phyloP scores from a whole-genome alignment of 148 eudicot genomes.

The Fagopyrum homotropicum region DNA sequence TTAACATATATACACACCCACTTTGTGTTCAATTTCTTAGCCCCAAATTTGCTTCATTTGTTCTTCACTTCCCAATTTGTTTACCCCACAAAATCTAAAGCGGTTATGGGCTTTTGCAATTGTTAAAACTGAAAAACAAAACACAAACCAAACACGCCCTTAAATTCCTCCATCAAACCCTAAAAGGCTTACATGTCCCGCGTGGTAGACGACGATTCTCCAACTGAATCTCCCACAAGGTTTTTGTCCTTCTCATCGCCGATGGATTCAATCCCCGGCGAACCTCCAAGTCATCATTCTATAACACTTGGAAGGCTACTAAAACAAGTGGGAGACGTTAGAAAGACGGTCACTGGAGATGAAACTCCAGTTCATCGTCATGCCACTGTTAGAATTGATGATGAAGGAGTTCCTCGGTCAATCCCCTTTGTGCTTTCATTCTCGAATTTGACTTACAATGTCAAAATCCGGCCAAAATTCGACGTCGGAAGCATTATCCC shows the following conservation, averaged over 20 bases:
- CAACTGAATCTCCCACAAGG: slow-evolving; percentile 3
- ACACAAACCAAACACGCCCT: background rate
- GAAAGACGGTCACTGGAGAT: slow-evolving; percentile 54
- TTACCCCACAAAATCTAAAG: background rate
- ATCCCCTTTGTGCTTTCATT: slow-evolving; percentile 42
- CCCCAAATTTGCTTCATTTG: background rate
- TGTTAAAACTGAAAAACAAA: background rate
- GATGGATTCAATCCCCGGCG: background rate
- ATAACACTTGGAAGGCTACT: slow-evolving; percentile 69
- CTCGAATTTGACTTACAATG: slow-evolving; percentile 28
- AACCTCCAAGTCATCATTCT: background rate
- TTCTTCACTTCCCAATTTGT: background rate
- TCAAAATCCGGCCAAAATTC: slow-evolving; percentile 31
- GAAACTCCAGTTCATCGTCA: slow-evolving; percentile 65
- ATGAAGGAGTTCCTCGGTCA: slow-evolving; percentile 27
- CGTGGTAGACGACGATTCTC: slow-evolving; percentile 30
- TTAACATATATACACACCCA: slow-evolving; percentile 8
- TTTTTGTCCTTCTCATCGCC: background rate
- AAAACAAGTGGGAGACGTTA: slow-evolving; percentile 56
- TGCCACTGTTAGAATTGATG: background rate
- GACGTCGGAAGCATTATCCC: slow-evolving; percentile 13
- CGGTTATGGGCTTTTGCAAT: background rate
- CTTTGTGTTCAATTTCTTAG: slow-evolving; percentile 8
- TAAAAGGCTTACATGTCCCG: slow-evolving; percentile 22
- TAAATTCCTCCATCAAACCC: background rate